A percentile compares a stretch with the other conserved stretches of the same genome.
Evolutionary conservation across 345 rosid species (phyloP).

Genomic region (Kandelia obovata): DNA sequence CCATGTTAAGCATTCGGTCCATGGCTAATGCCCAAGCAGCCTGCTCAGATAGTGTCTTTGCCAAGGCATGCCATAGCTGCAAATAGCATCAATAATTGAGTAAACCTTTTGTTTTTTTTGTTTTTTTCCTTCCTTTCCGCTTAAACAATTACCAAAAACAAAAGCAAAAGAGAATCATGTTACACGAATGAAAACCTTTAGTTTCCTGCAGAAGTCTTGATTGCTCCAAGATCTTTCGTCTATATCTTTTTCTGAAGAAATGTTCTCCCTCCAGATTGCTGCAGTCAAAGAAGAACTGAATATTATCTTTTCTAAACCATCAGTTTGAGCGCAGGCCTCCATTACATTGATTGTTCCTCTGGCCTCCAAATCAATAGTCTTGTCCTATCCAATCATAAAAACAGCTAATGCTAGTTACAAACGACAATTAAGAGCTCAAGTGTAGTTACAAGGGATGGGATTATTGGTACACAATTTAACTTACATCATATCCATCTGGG

Average conservation of each 20-base stretch:
- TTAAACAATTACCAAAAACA: not conserved
- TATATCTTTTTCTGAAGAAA: constrained; percentile 49
- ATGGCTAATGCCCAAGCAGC: constrained; percentile 95
- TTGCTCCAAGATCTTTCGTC: constrained; percentile 88
- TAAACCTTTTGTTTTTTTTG: too few species aligned
- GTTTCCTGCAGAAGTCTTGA: constrained; percentile 58
- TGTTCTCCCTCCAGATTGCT: constrained; percentile 76
- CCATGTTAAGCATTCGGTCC: constrained; percentile 81
- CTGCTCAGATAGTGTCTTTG: constrained; percentile 73
- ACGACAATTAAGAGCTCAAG: not conserved
- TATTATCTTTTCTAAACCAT: constrained; percentile 53
- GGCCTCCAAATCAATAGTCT: constrained; percentile 61
- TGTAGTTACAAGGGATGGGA: not conserved
- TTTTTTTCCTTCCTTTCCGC: too few species aligned
- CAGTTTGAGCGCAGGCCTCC: constrained; percentile 85
- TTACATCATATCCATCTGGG: constrained; percentile 65
- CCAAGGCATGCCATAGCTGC: constrained; percentile 76
- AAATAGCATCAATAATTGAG: not conserved
- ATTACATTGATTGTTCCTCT: constrained; percentile 81
- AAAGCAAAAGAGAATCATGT: not conserved
- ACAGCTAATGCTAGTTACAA: not conserved
- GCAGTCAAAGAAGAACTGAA: constrained; percentile 74
- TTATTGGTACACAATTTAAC: constrained; percentile 1
- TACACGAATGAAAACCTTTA: constrained; percentile 44
- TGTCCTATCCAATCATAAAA: constrained; percentile 36